Evolutionary conservation across 257 asterid species (phyloP).

Genomic region (Mentha longifolia): DNA sequence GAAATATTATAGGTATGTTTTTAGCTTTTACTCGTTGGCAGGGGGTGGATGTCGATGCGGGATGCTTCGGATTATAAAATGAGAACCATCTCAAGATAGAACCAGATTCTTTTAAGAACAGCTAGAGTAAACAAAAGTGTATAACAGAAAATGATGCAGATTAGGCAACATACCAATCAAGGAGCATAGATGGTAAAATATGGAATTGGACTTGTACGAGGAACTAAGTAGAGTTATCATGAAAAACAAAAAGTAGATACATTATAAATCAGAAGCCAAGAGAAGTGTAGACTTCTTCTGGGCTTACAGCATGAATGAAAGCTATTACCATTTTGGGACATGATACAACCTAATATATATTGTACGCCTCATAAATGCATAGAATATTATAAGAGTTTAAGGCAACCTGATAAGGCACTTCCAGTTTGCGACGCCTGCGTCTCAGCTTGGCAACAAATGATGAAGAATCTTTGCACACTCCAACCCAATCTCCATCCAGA

Average conservation of each 20-base stretch:
- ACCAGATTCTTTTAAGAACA: neutral
- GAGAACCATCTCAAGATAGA: slow-evolving; percentile 21
- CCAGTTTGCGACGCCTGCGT: slow-evolving; percentile 69
- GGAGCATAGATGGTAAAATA: slow-evolving; percentile 12
- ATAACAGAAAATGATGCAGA: neutral
- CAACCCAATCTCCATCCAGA: slow-evolving; percentile 93
- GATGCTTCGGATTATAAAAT: slow-evolving; percentile 17
- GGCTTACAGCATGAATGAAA: neutral
- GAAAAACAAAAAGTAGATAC: neutral
- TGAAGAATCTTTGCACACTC: slow-evolving; percentile 72
- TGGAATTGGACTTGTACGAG: neutral
- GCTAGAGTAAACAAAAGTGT: neutral
- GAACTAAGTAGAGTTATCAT: slow-evolving; percentile 17
- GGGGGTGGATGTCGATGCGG: neutral
- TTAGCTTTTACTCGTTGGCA: neutral
- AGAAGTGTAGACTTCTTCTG: neutral
- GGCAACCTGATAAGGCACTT: slow-evolving; percentile 73
- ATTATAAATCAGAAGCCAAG: neutral
- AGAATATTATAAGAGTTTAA: slow-evolving; percentile 35
- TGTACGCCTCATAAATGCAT: slow-evolving; percentile 25
- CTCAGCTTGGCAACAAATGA: slow-evolving; percentile 69
- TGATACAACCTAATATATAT: slow-evolving; percentile 6
- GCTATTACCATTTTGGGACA: neutral
- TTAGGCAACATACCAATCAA: slow-evolving; percentile 5
- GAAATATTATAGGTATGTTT: slow-evolving; percentile 10